A percentile compares a stretch with the other conserved stretches of the same genome.
Evolutionary conservation across 352 stramenopile species (phyloP).

Genomic region (Phytophthora sp.): DNA sequence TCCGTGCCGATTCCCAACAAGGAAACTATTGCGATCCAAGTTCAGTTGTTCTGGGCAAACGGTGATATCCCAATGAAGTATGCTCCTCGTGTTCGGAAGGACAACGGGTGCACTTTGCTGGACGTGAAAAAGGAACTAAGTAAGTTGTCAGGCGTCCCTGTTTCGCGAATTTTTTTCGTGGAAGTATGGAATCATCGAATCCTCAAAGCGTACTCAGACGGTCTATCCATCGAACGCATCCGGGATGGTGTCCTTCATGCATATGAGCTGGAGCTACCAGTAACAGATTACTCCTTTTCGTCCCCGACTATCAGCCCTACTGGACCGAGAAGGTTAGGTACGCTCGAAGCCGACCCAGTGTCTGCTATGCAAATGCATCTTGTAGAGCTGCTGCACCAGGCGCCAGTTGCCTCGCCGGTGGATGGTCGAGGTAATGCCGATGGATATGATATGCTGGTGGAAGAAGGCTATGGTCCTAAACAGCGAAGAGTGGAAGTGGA

Average conservation of each 20-base stretch:
- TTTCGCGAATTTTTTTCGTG: slow-evolving; percentile 67
- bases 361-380: slow-evolving; percentile 61
- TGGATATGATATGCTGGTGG: slow-evolving; percentile 35
- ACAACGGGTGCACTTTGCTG: slow-evolving; percentile 41
- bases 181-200: slow-evolving; percentile 79
- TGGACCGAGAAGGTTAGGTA: slow-evolving; percentile 27
- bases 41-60: slow-evolving; percentile 79
- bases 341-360: slow-evolving; percentile 15
- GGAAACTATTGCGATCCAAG: slow-evolving; percentile 55
- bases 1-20: slow-evolving; percentile 88
- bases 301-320: slow-evolving; percentile 61
- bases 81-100: slow-evolving; percentile 60
- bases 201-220: slow-evolving; percentile 54
- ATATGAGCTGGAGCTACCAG: slow-evolving; percentile 87
- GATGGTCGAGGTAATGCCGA: slow-evolving; percentile 39
- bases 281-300: slow-evolving; percentile 71
- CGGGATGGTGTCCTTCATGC: slow-evolving; percentile 71
- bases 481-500: slow-evolving; percentile 77
- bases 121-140: slow-evolving; percentile 73
- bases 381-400: slow-evolving; percentile 75
- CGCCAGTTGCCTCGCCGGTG: slow-evolving; percentile 61
- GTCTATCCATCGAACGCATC: slow-evolving; percentile 51
- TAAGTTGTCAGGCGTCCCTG: slow-evolving; percentile 46
- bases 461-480: slow-evolving; percentile 52
- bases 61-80: slow-evolving; percentile 82